Percentiles rank a stretch among this genome's conserved stretches.
Conservation (phyloP, 2,329 filamentous ascomycete genomes). For the Stagonosporopsis vannaccii region DNA sequence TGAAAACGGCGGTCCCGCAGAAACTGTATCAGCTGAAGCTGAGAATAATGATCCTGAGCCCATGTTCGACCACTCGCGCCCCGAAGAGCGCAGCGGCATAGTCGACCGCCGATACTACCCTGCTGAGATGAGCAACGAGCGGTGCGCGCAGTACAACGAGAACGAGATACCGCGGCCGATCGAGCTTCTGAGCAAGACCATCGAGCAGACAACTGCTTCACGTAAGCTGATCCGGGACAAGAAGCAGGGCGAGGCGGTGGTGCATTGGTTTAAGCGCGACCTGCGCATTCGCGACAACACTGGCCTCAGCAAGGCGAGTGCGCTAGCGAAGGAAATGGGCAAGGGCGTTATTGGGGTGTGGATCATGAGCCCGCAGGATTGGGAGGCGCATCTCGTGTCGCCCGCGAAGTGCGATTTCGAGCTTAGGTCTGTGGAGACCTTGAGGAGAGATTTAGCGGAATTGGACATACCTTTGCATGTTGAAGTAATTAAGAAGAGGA, state of each 20-base stretch:
- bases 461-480: slow-evolving; percentile 81
- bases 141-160: slow-evolving; percentile 76
- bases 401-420: slow-evolving; percentile 81
- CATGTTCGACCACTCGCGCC: slow-evolving; percentile 47
- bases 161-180: slow-evolving; percentile 76
- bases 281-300: slow-evolving; percentile 77
- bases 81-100: slow-evolving; percentile 49
- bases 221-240: slow-evolving; percentile 57
- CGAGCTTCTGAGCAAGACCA: slow-evolving; percentile 67
- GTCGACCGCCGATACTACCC: slow-evolving; percentile 75
- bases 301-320: slow-evolving; percentile 70
- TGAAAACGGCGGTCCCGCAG: slow-evolving; percentile 28
- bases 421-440: slow-evolving; percentile 70
- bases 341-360: slow-evolving; percentile 80
- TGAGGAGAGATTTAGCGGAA: slow-evolving; percentile 71
- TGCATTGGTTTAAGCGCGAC: slow-evolving; percentile 93
- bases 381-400: slow-evolving; percentile 78
- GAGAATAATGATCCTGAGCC: not conserved
- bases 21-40: slow-evolving; percentile 14
- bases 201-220: slow-evolving; percentile 65
- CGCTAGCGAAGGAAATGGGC: slow-evolving; percentile 69
- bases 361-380: slow-evolving; percentile 82
- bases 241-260: slow-evolving; percentile 64
- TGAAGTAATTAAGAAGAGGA: slow-evolving; percentile 73
- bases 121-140: slow-evolving; percentile 81